Evolutionary conservation across 257 asterid genomes (phyloP), one percentile per base, ranked within the genome.

Genomic region (Anisodus tanguticus): DNA sequence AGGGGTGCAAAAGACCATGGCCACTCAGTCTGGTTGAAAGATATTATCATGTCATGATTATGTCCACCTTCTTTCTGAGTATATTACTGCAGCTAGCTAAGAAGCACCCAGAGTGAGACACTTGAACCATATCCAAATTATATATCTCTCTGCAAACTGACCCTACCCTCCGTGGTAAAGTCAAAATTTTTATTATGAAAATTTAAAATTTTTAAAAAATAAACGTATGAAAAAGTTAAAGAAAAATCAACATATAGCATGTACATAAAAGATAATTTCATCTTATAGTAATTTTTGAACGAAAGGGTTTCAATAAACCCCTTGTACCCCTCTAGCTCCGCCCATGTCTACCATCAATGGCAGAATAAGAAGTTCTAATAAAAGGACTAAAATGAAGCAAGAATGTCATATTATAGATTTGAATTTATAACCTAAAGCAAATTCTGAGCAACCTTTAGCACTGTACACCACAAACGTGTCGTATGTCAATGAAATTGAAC

Each of bases 21-120:
- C 54, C 19, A 4, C 81, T 8, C 41, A 80, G 74, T 26, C 69
- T 74, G 49, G 80, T 83, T 59, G 67, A 70, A 47, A n/a, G 41
- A 85, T 49, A 90, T 86, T 69, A 83, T 89, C 87, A 16, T 88
- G 80, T 88, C 26, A 76, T 51, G 80, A 67, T 83, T 81, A 79
- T 67, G 81, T 8, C 88, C 90, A 86, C 88, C 79, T 45, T 64
- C 31, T 19, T 41, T 45, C 53, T 31, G 51, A 41, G 13, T 8
- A 31, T 47, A 31, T 47, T 35, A 9, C 47, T 15, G 17, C 55
- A 57, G 69, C 53, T 41, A 67, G 74, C 77, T 37, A 49, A 26
- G 58, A 8, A 49, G 83, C 74, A 82, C 87, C 58, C 8, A 53
- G 86, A 86, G 70, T 85, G 47, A 35, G 92, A 87, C 88, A 3